Evolutionary conservation across 441 rosid species (phyloP).

Genomic region (Populus hybrid): DNA sequence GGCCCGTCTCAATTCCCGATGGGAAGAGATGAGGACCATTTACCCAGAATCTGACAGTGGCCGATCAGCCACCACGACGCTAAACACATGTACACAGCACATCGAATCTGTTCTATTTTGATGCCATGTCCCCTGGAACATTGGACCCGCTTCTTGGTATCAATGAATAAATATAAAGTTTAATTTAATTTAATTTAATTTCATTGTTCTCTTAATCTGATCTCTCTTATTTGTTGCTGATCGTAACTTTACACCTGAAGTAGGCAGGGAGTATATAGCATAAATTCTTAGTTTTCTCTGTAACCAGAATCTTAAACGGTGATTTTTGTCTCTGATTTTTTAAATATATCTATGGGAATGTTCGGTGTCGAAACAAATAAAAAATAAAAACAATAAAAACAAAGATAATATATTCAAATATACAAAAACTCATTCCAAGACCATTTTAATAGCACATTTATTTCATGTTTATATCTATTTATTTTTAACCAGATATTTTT

Average conservation of each 20-base stretch:
- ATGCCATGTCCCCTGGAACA: neutral
- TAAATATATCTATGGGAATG: too few species aligned
- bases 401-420: too few species aligned
- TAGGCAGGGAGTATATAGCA: neutral
- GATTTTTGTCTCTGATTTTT: neutral
- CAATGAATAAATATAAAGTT: neutral
- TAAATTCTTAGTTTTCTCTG: neutral
- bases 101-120: neutral
- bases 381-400: too few species aligned
- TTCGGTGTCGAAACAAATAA: too few species aligned
- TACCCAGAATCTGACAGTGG: neutral
- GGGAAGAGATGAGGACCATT: neutral
- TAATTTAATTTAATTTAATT: too few species aligned
- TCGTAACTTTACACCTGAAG: neutral
- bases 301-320: neutral
- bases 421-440: too few species aligned
- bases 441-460: too few species aligned
- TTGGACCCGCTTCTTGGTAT: neutral
- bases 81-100: neutral
- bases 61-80: neutral
- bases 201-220: too few species aligned
- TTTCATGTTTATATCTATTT: too few species aligned
- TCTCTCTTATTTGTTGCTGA: neutral
- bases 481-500: too few species aligned
- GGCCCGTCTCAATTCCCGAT: neutral